Conservation (phyloP, 106 monocot species). For the Xerophyta viscosa region DNA sequence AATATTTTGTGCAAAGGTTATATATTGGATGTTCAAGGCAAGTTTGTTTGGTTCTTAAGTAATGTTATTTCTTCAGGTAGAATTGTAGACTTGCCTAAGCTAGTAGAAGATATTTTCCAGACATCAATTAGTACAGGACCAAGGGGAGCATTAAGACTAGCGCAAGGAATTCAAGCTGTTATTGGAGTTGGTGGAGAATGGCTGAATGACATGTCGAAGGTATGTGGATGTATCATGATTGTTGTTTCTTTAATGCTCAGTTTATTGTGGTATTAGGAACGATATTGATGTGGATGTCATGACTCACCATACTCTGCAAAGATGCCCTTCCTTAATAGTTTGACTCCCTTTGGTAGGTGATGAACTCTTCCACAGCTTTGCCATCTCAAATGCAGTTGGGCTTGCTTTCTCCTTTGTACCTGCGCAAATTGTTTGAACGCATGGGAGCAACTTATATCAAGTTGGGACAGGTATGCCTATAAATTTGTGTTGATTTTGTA, state of each 20-base stretch:
- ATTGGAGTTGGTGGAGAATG: constrained; percentile 90
- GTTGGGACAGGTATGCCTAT: constrained; percentile 64
- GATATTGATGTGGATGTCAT: background rate
- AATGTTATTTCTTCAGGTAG: constrained; percentile 37
- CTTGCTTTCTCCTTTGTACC: constrained; percentile 82
- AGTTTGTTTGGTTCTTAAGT: background rate
- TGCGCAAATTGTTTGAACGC: constrained; percentile 81
- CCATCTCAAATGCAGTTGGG: constrained; percentile 55
- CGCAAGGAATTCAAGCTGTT: constrained; percentile 87
- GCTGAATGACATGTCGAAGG: constrained; percentile 85
- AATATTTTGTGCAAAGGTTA: background rate
- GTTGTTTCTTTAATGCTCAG: background rate
- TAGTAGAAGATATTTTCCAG: constrained; percentile 80
- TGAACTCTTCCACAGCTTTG: constrained; percentile 34
- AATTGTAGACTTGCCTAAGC: constrained; percentile 64
- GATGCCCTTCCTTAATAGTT: background rate
- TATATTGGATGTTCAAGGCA: too few species aligned
- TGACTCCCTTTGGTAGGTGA: constrained; percentile 26
- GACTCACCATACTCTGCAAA: background rate
- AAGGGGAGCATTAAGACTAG: constrained; percentile 70
- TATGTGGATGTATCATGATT: constrained; percentile 4
- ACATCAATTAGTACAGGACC: constrained; percentile 91
- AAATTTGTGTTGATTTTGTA: background rate
- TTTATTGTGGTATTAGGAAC: background rate
- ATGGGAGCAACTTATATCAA: constrained; percentile 99